Evolutionary conservation across 352 stramenopile genomes (phyloP), one percentile per base, ranked within the genome.

Genomic region (Pseudoperonospora humuli): DNA sequence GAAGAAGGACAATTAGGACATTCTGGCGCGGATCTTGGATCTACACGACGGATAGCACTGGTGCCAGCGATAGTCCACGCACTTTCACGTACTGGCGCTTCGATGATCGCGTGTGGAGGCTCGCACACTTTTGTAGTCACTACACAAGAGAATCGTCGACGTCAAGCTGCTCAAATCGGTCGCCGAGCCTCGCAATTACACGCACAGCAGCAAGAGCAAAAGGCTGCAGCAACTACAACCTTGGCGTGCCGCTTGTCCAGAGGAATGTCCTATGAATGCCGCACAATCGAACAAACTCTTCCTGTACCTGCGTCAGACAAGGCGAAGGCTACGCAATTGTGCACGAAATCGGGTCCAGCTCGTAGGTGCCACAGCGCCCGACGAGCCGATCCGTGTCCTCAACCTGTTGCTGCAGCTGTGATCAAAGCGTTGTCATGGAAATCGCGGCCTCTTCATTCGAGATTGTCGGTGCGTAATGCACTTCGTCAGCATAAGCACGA

Each of bases 381-480:
- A 39, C 43, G 33, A 52, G 43, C 55, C 17, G 31, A 56, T 7
- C 31, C 39, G 3, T 52, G 18, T 7, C 11, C 35, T 3, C n/a
- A 46, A 17, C 31, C 33, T 33, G 36, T 40, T 41, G n/a, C n/a
- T 32, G 44, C 43, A 26, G 29, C 43, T 17, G 23, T 54, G 25
- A n/a, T 32, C 2, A 27, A 61, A 5, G 52, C 44, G 4, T 70
- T 70, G 25, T 69, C 53, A 9, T 86, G 68, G 68, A 68, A 63
- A 48, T 56, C 67, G 2, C 67, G 70, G 0, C 70, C 72, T 1
- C 42, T 84, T 29, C n/a, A 65, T 3, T 82, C 75, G 1, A 61
- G 75, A 7, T 48, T 59, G n/a, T 65, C 75, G 0, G 53, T n/a
- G n/a, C n/a, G n/a, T n/a, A n/a, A n/a, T n/a, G 72, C 72, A 7